Evolutionary conservation across 2,329 filamentous ascomycete genomes (phyloP).

Genomic region (Xylariaceae sp.): DNA sequence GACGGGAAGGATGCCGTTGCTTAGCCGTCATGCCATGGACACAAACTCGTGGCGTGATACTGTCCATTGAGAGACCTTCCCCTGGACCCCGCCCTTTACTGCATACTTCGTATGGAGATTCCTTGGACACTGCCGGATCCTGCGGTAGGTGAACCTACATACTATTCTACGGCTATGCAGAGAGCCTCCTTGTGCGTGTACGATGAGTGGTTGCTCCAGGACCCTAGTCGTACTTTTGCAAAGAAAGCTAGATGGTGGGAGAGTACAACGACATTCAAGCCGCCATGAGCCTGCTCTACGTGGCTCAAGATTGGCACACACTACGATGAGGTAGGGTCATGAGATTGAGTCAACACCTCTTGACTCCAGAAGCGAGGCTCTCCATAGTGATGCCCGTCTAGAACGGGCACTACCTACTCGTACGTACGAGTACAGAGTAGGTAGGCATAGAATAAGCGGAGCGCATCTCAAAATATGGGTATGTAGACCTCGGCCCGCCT

Average conservation of each 20-base stretch:
- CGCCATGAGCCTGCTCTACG: neutral
- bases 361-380: neutral
- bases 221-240: neutral
- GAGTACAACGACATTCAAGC: neutral
- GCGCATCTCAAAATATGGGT: neutral
- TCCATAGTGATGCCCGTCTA: neutral
- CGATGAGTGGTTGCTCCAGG: neutral
- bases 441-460: neutral
- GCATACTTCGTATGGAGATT: slow-evolving; percentile 24
- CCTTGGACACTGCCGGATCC: slow-evolving; percentile 33
- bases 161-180: slow-evolving; percentile 32
- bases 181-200: slow-evolving; percentile 29
- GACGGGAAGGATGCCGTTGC: slow-evolving; percentile 27
- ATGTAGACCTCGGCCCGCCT: slow-evolving; percentile 36
- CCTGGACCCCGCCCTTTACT: slow-evolving; percentile 35
- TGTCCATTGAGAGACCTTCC: slow-evolving; percentile 37
- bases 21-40: slow-evolving; percentile 23
- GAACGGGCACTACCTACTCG: too few relatives aligned
- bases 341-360: neutral
- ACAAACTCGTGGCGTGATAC: slow-evolving; percentile 37
- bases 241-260: neutral
- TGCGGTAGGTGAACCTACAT: slow-evolving; percentile 29
- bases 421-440: too few relatives aligned
- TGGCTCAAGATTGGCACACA: neutral
- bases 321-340: too few relatives aligned